Base-by-base conservation (phyloP, 768 basidiomycete species). In the Phaeotremella skinneri region DNA sequence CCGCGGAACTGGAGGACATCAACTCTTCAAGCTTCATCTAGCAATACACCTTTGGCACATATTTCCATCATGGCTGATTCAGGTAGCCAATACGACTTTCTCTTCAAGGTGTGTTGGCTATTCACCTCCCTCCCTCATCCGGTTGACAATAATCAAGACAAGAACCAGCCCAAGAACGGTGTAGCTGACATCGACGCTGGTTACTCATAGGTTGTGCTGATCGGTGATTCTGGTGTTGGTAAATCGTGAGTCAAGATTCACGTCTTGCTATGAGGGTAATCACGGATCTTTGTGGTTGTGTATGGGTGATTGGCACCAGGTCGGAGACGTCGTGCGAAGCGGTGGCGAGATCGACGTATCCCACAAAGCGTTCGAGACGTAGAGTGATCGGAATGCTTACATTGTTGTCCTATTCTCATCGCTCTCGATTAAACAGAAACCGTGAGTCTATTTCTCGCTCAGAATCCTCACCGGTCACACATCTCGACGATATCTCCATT, bases 161-260 rank as follows among this genome's bases (percentile, higher is more conserved):
- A n/a, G n/a, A n/a, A n/a, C n/a, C n/a, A n/a, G n/a, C n/a, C n/a
- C n/a, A n/a, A n/a, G n/a, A n/a, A n/a, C n/a, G n/a, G 16, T 49
- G 37, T 27, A 32, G 20, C 30, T 34, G 49, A 49, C 54, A 23
- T 17, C n/a, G 14, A 41, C 27, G 34, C 2, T 31, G n/a, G 23
- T 47, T 25, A 39, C 14, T 51, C 49, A 13, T 61, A 98, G 94
- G 90, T 97, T 70, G 94, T 99, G 70, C 85, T 99, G 66, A 97
- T 98, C 81, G 94, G 94, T 76, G 94, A 99, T 80, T 96, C 92
- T 63, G 94, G 94, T 63, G 94, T 99, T 75, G 94, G 94, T 78
- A 99, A 99, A 84, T 94, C 91, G 93, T 98, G 81, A 78, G 92
- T 88, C 68, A 5, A 9, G 11, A 7, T 31, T 48, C 17, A n/a